phyloP scores from a whole-genome alignment of 257 asterid genomes.

The Nicotiana attenuata region DNA sequence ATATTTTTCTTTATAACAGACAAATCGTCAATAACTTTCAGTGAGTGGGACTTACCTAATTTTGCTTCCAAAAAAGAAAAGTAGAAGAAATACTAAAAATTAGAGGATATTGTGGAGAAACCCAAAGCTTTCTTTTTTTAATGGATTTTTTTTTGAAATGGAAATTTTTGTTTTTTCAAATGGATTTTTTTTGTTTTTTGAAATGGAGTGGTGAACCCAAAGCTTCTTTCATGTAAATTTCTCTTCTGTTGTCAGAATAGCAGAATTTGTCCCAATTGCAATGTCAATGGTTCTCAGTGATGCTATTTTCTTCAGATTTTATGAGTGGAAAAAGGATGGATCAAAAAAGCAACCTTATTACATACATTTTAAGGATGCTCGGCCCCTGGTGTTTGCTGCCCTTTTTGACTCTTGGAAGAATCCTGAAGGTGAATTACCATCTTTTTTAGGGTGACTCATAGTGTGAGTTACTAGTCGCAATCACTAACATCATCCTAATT shows the following conservation, averaged over 20 bases:
- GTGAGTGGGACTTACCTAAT: neutral
- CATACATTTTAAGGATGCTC: constrained; percentile 72
- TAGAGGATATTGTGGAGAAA: neutral
- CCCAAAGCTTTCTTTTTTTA: too few relatives aligned
- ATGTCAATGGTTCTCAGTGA: neutral
- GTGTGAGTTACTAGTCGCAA: neutral
- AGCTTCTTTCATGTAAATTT: neutral
- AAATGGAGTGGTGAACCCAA: too few relatives aligned
- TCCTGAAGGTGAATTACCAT: constrained; percentile 53
- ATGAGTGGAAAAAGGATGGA: constrained; percentile 95
- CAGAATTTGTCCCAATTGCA: neutral
- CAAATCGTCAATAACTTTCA: neutral
- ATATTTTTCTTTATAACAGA: neutral
- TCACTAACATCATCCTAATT: neutral
- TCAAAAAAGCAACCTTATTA: constrained; percentile 86
- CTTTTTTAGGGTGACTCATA: neutral
- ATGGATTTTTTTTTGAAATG: too few relatives aligned
- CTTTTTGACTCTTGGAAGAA: constrained; percentile 86
- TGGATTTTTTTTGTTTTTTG: too few relatives aligned
- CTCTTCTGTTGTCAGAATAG: neutral
- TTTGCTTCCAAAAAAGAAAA: neutral
- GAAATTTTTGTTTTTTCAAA: too few relatives aligned
- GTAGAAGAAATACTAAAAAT: neutral
- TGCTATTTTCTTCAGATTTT: constrained; percentile 49
- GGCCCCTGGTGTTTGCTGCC: constrained; percentile 86